These are phyloP conservation scores for Scorias spongiosa DNA, from an alignment of 2,329 filamentous ascomycete species.

Conservation along the genomic window DNA sequence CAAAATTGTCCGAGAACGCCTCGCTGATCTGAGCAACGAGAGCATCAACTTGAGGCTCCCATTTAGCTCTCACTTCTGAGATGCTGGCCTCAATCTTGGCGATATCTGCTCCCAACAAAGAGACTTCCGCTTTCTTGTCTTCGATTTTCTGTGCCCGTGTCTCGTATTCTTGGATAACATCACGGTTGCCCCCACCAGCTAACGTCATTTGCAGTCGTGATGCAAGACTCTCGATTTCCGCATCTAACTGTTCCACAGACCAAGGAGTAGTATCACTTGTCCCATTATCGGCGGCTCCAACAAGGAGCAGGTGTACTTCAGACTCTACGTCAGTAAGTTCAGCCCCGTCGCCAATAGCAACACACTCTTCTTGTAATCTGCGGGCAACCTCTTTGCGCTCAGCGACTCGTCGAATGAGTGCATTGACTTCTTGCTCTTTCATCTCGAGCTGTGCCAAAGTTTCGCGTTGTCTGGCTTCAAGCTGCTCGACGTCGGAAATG, in stretches of 20 bases:
- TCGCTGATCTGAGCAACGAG: conserved; percentile 71
- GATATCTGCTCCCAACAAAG: conserved; percentile 40
- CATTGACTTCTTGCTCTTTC: conserved; percentile 27
- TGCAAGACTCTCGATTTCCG: conserved; percentile 58
- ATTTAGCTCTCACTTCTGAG: conserved; percentile 48
- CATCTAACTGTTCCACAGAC: conserved; percentile 44
- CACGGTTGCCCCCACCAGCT: conserved; percentile 48
- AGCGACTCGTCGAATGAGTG: conserved; percentile 21
- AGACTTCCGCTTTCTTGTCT: conserved; percentile 37
- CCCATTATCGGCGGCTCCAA: conserved; percentile 1
- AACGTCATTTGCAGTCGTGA: conserved; percentile 68
- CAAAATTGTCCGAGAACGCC: conserved; percentile 85
- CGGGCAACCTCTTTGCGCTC: not conserved
- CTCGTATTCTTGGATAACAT: conserved; percentile 64
- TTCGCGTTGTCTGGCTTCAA: conserved; percentile 50
- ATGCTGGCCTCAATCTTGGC: conserved; percentile 44
- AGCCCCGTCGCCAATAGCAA: not conserved
- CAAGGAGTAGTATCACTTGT: not conserved
- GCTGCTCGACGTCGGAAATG: conserved; percentile 56
- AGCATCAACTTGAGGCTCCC: conserved; percentile 71
- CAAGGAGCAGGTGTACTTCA: conserved; percentile 9
- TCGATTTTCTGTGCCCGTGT: conserved; percentile 55
- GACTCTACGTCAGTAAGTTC: conserved; percentile 10
- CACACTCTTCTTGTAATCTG: not conserved
- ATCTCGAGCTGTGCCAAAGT: conserved; percentile 39